Evolutionary conservation across 129 eudicot genomes (phyloP), one percentile per base, ranked within the genome.

Genomic region (Rutidosis leptorrhynchoides): DNA sequence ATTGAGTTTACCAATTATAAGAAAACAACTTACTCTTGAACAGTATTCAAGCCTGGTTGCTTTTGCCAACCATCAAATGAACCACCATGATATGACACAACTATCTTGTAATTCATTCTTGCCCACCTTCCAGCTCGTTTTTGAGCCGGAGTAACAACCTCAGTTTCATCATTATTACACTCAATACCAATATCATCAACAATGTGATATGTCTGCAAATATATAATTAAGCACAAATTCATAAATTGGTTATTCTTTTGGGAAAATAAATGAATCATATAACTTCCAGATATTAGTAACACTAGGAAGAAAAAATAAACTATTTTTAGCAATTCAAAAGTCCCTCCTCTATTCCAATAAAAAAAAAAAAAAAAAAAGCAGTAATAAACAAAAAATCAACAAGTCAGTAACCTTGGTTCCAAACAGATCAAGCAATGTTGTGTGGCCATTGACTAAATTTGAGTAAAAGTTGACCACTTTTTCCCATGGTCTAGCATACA

Each of bases 51-150:
- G 35, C 84, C 93, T 59, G 96, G 99, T 76, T 94, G 96, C 79
- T 84, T 94, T 84, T 94, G 99, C 99, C 99, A 94, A 29, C 99
- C 96, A 84, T 94, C 99, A 81, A 86, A 89, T 15, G 95, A 84
- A 66, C 67, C 83, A 54, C 99, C 99, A 69, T 88, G 87, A 63
- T 94, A 94, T 29, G 99, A 89, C 58, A 89, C 23, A 17, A 86
- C 71, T 57, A 94, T 94, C 82, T 84, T 94, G 74, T 73, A 94
- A 26, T 82, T 94, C 59, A 68, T 69, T 27, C 99, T 74, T 7
- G 92, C 99, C 96, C 95, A 89, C 68, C 95, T 81, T 76, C 99
- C 96, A 3, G 72, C 78, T 71, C 71, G 78, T 52, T 79, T 85
- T 62, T 75, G 59, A 69, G 80, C 67, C 23, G 77, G 79, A 56